These are phyloP conservation scores for Coriaria nepalensis DNA, from an alignment of 306 rosid genomes.

Conservation along the genomic window DNA sequence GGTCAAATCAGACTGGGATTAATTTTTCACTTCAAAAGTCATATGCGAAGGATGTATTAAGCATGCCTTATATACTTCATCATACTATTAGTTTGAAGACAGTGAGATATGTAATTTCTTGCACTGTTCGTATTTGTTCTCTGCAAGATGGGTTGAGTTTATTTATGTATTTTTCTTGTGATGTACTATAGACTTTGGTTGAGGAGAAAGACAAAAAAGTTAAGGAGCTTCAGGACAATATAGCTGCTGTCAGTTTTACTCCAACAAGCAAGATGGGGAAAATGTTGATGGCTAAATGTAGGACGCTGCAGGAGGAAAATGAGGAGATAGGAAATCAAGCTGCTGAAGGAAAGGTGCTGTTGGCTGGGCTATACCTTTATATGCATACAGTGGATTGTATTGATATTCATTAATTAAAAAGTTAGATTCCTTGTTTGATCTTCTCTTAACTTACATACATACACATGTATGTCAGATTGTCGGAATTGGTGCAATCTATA, in stretches of 20 bases:
- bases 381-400: slow-evolving; percentile 3
- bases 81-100: too few relatives aligned
- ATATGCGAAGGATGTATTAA: too few relatives aligned
- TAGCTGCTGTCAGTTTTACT: slow-evolving; percentile 72
- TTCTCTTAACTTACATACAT: neutral
- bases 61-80: too few relatives aligned
- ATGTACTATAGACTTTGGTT: slow-evolving; percentile 47
- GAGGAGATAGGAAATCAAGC: slow-evolving; percentile 97
- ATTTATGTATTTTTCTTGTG: neutral
- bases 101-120: too few relatives aligned
- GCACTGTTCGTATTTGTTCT: too few relatives aligned
- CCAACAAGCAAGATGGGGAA: slow-evolving; percentile 96
- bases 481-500: too few relatives aligned
- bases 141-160: too few relatives aligned
- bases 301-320: slow-evolving; percentile 92
- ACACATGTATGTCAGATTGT: too few relatives aligned
- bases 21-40: too few relatives aligned
- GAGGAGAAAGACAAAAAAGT: slow-evolving; percentile 81
- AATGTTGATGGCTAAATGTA: slow-evolving; percentile 90
- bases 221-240: slow-evolving; percentile 80
- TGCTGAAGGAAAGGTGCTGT: slow-evolving; percentile 80
- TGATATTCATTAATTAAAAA: too few relatives aligned
- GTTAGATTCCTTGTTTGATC: neutral
- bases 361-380: neutral
- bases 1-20: too few relatives aligned